Percentiles rank a stretch among this genome's conserved stretches.
Conservation (phyloP, 2,329 filamentous ascomycete genomes). For the Fusarium sp. region DNA sequence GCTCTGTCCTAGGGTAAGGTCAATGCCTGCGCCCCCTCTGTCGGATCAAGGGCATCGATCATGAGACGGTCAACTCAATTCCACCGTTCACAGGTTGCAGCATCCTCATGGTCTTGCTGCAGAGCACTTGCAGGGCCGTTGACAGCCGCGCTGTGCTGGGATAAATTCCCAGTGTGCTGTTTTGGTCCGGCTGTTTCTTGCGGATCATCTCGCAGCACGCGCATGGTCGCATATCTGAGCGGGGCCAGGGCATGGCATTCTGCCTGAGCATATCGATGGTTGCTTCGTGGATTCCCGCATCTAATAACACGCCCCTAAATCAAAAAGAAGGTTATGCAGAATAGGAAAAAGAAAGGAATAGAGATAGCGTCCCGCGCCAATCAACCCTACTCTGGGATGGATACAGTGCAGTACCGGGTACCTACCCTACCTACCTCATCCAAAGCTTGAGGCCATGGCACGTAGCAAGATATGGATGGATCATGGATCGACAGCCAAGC, state of each 20-base stretch:
- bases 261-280: slow-evolving; percentile 1
- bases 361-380: neutral
- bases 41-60: slow-evolving; percentile 17
- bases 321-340: slow-evolving; percentile 1
- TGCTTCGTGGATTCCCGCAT: neutral
- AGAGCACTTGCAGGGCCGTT: slow-evolving; percentile 17
- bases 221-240: slow-evolving; percentile 12
- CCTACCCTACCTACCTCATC: neutral
- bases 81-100: slow-evolving; percentile 17
- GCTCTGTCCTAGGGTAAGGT: slow-evolving; percentile 27
- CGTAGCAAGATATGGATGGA: neutral
- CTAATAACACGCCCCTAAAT: slow-evolving; percentile 33
- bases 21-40: slow-evolving; percentile 2
- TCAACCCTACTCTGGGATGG: slow-evolving; percentile 2
- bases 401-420: neutral
- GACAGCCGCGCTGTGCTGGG: slow-evolving; percentile 18
- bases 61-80: slow-evolving; percentile 7
- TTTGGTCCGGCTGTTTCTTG: slow-evolving; percentile 7
- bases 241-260: slow-evolving; percentile 7
- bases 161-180: slow-evolving; percentile 8
- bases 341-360: slow-evolving; percentile 21
- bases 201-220: slow-evolving; percentile 7
- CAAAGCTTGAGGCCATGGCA: neutral
- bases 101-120: slow-evolving; percentile 20
- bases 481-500: neutral